Evolutionary conservation across 129 eudicot species (phyloP), one percentile per base, ranked within the genome.

Genomic region (Solidago caesia): DNA sequence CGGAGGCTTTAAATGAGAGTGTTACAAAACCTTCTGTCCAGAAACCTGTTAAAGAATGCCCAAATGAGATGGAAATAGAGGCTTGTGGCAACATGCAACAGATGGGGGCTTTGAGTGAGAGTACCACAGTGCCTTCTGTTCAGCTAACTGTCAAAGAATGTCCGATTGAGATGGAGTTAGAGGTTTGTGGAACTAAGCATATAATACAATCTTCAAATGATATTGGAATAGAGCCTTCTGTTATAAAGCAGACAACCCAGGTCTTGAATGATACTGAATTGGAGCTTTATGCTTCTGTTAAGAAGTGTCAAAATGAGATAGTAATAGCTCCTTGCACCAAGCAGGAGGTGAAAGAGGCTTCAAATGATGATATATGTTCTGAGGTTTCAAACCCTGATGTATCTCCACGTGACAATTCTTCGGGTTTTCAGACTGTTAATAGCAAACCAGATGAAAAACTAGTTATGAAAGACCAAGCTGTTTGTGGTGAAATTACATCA

Each of bases 301-400:
- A 57, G 51, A 74, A 67, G 69, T 64, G 76, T 66, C 70, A 45
- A 25, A 69, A 82, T 66, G 81, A 68, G 58, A 14, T 61, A 71
- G 71, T 55, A 70, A 56, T 63, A 77, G 87, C 82, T 72, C 41
- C 69, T 74, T 76, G 55, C 72, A 29, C 25, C 68, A 71, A 63
- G 67, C 72, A 79, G 79, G 97, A 91, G 69, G 70, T 85, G 70
- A 75, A 79, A 79, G 97, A 91, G 69, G 75, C 87, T 43, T 87
- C 95, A 14, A 85, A 83, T 49, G 96, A 90, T 70, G 96, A 88
- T 82, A 71, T 83, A 51, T 79, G 86, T 45, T 92, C 98, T 5
- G 98, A 89, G 67, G 95, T 92, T 79, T 85, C 88, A 62, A 84
- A 92, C 66, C 98, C 98, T 4, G 77, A 82, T 75, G 72, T 77